Base-by-base conservation (phyloP, 768 basidiomycete species). In the Leucocoprinus sp. region DNA sequence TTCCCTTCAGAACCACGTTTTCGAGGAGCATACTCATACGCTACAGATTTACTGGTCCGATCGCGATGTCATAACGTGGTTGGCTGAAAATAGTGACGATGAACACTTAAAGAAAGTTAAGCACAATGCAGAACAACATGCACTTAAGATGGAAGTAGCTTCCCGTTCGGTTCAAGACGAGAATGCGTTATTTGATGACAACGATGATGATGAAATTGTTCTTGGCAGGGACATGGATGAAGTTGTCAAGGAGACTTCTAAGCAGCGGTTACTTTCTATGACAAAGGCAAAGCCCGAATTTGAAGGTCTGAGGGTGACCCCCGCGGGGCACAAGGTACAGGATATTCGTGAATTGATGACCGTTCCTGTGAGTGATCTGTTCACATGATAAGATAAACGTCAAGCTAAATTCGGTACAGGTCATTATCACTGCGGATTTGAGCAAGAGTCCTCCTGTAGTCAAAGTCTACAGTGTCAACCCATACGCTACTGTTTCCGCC, bases 391-490 rank as follows among this genome's bases (percentile, higher is more conserved):
- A 36, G 5, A 26, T n/a, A 23, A 15, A 34, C 9, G 11, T 50
- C 49, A 56, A 37, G 51, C 43, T 27, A 43, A 27, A 31, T 43
- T 45, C 38, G 50, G 31, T 2, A 5, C 54, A 92, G 89, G 91
- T 93, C 54, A 93, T 96, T 57, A 83, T 96, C 54, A 93, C 92
- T 33, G 91, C 91, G 24, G 93, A 97, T 62, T 66, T 95, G 55
- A 91, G 90, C 51, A 96, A 95, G 78, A 91, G 87, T 55, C 93
- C 93, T 31, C 93, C 93, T 3, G 89, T 97, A 57, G 86, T 98
- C 73, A 93, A 96, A 65, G 92, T 98, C 47, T 93, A 93, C 72
- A 92, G 90, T 56, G 87, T 92, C 57, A 93, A 93, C 60, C 92
- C 92, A 6, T 93, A 88, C 62, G 82, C 88, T 33, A 74, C 75